Evolutionary conservation across 495 filamentous ascomycete species (phyloP).

Genomic region (Lasiosphaeria hispida): DNA sequence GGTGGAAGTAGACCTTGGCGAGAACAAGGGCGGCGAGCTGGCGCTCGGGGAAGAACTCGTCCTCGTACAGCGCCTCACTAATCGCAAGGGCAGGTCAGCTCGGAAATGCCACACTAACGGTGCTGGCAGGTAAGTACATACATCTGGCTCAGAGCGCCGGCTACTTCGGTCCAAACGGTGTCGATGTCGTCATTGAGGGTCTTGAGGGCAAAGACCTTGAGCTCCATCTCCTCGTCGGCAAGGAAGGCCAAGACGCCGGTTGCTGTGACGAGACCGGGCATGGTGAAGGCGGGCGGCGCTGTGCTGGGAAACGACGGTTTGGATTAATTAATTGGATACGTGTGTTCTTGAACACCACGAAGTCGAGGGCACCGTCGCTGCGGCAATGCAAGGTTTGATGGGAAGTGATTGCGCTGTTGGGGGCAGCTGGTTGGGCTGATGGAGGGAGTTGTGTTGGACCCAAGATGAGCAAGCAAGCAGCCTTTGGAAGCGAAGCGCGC

Average conservation of each 20-base stretch:
- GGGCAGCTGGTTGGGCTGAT: constrained; percentile 11
- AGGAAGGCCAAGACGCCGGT: constrained; percentile 94
- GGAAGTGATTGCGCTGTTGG: constrained; percentile 6
- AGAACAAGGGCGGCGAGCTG: constrained; percentile 92
- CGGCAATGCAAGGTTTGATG: constrained; percentile 11
- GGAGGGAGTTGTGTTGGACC: constrained; percentile 14
- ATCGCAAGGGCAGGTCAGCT: constrained; percentile 7
- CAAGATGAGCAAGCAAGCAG: constrained; percentile 11
- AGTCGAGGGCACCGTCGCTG: not conserved
- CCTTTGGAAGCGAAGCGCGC: constrained; percentile 5
- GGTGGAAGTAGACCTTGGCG: constrained; percentile 97
- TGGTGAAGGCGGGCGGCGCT: constrained; percentile 33
- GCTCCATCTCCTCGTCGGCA: constrained; percentile 86
- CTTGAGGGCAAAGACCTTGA: constrained; percentile 90
- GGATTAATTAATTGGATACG: not conserved
- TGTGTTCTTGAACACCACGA: not conserved
- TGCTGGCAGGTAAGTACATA: constrained; percentile 45
- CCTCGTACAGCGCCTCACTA: constrained; percentile 96
- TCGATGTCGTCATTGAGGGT: constrained; percentile 94
- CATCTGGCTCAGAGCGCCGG: constrained; percentile 89
- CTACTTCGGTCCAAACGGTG: constrained; percentile 95
- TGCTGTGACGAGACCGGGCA: constrained; percentile 93
- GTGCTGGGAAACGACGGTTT: not conserved
- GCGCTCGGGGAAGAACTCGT: constrained; percentile 89
- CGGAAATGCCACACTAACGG: constrained; percentile 20